Evolutionary conservation across 2,329 filamentous ascomycete species (phyloP).

Genomic region (Ascochyta fabae): DNA sequence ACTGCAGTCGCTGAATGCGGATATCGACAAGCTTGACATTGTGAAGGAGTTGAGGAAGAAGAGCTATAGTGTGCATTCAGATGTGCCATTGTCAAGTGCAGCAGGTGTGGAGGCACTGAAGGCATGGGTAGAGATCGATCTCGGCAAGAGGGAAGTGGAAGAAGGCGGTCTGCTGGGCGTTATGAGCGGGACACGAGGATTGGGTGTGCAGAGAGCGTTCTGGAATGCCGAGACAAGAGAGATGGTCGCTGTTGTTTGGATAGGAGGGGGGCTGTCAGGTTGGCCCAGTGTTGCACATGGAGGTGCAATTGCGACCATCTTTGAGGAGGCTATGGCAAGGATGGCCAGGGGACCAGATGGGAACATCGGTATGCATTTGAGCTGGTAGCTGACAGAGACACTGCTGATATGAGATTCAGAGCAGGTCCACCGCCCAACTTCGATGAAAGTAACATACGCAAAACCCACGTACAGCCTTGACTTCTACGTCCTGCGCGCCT

Average conservation of each 20-base stretch:
- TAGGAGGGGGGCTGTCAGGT: conserved; percentile 69
- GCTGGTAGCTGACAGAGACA: not conserved
- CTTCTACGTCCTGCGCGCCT: conserved; percentile 68
- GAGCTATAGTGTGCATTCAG: conserved; percentile 32
- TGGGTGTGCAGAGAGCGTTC: conserved; percentile 67
- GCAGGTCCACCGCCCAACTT: conserved; percentile 39
- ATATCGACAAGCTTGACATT: conserved; percentile 42
- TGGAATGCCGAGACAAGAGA: conserved; percentile 65
- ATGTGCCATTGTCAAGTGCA: conserved; percentile 28
- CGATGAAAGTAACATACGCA: conserved; percentile 64
- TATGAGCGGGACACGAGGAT: conserved; percentile 48
- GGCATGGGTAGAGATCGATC: conserved; percentile 42
- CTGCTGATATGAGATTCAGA: conserved; percentile 24
- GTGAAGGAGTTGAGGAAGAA: conserved; percentile 42
- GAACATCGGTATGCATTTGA: conserved; percentile 32
- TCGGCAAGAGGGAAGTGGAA: conserved; percentile 29
- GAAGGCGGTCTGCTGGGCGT: conserved; percentile 38
- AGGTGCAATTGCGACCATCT: conserved; percentile 69
- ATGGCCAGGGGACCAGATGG: conserved; percentile 62
- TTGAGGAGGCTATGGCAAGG: conserved; percentile 73
- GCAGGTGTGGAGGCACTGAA: conserved; percentile 27
- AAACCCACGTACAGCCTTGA: conserved; percentile 64
- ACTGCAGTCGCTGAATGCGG: conserved; percentile 31
- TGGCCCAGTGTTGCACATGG: conserved; percentile 78
- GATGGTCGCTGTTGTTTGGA: conserved; percentile 68